Percentiles rank a stretch among this genome's conserved stretches.
These are phyloP conservation scores for Rhodosporidiobolus sp. DNA, from an alignment of 768 basidiomycete genomes.

Conservation along the genomic window DNA sequence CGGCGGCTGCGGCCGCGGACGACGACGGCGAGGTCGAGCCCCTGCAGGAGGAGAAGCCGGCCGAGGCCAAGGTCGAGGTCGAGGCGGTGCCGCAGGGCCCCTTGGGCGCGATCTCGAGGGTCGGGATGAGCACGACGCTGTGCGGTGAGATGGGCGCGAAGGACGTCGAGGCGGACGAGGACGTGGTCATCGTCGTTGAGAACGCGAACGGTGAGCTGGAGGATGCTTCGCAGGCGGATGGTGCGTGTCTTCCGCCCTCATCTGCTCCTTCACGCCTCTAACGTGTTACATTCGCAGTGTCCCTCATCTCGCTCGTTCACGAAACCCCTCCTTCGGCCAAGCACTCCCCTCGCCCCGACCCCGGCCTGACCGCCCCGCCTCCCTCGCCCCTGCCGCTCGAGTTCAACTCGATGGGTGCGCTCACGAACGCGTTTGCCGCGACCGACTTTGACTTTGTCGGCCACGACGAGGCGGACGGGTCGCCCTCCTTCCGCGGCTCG, in stretches of 20 bases:
- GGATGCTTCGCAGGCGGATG: neutral
- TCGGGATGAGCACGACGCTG: slow-evolving; percentile 37
- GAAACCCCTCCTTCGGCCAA: neutral
- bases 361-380: slow-evolving; percentile 12
- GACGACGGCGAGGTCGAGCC: neutral
- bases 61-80: neutral
- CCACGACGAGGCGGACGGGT: slow-evolving; percentile 27
- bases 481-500: slow-evolving; percentile 12
- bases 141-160: slow-evolving; percentile 19
- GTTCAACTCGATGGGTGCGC: slow-evolving; percentile 17
- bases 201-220: neutral
- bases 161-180: slow-evolving; percentile 2
- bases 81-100: slow-evolving; percentile 13
- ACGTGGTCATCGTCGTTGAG: slow-evolving; percentile 1
- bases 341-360: neutral
- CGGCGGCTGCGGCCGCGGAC: no score
- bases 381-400: slow-evolving; percentile 38
- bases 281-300: slow-evolving; percentile 1
- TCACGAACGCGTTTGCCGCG: slow-evolving; percentile 14
- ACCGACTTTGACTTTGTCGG: slow-evolving; percentile 39
- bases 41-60: neutral
- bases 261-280: neutral
- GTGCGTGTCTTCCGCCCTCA: neutral
- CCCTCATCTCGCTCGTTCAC: slow-evolving; percentile 13
- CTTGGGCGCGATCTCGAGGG: slow-evolving; percentile 21